Conservation (phyloP, 164 flowering plant species). For the Vitis labrusca region DNA sequence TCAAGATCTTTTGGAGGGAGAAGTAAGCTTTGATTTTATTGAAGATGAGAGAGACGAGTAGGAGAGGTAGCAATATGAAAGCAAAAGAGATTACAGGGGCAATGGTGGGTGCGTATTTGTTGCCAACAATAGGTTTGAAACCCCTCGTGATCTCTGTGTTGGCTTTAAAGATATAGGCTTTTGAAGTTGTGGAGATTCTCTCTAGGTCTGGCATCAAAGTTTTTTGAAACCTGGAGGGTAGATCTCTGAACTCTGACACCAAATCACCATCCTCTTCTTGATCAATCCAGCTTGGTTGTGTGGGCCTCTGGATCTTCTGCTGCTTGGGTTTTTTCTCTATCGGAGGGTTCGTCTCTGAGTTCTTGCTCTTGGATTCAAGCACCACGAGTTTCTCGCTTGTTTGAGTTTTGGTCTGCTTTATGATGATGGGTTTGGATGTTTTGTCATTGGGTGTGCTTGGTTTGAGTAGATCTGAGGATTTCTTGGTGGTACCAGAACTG, state of each 20-base stretch:
- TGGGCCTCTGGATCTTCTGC: constrained; percentile 15
- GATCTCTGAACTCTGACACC: constrained; percentile 58
- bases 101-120: constrained; percentile 64
- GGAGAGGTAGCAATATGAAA: constrained; percentile 71
- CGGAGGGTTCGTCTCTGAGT: constrained; percentile 8
- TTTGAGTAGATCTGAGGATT: constrained; percentile 53
- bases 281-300: constrained; percentile 39
- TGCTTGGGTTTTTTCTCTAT: constrained; percentile 16
- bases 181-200: constrained; percentile 68
- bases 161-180: constrained; percentile 55
- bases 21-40: constrained; percentile 66
- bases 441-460: constrained; percentile 47
- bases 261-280: constrained; percentile 54
- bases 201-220: constrained; percentile 73
- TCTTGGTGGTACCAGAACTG: constrained; percentile 31
- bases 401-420: constrained; percentile 16
- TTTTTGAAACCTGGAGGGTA: constrained; percentile 72
- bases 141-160: constrained; percentile 65
- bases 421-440: constrained; percentile 34
- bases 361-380: constrained; percentile 13
- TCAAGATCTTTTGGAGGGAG: constrained; percentile 74
- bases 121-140: constrained; percentile 78
- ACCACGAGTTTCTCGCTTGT: constrained; percentile 10
- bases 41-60: constrained; percentile 69
- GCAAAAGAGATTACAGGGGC: constrained; percentile 57